Conservation (phyloP, 2,329 filamentous ascomycete genomes). For the Aulographum hederae region DNA sequence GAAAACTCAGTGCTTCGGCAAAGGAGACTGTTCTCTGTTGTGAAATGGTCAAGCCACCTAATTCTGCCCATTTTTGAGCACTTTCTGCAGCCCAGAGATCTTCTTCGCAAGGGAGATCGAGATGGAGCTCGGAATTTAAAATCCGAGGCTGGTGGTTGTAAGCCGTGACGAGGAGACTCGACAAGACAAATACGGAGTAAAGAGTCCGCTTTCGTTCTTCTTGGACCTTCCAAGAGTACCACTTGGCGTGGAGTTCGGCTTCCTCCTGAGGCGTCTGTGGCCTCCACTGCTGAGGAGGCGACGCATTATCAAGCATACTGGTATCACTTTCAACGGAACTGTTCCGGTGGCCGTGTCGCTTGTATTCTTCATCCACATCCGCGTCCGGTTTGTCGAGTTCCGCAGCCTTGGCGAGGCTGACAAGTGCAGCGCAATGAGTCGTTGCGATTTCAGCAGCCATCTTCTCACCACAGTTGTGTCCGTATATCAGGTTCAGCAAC, state of each 20-base stretch:
- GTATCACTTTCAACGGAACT: slow-evolving; percentile 28
- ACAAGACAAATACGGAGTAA: slow-evolving; percentile 79
- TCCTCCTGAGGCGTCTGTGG: slow-evolving; percentile 25
- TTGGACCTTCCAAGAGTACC: slow-evolving; percentile 71
- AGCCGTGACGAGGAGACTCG: slow-evolving; percentile 74
- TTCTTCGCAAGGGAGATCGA: slow-evolving; percentile 86
- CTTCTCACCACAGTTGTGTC: slow-evolving; percentile 86
- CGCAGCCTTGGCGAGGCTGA: slow-evolving; percentile 81
- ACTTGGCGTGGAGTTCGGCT: slow-evolving; percentile 47
- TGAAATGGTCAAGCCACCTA: slow-evolving; percentile 52
- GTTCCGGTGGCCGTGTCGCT: slow-evolving; percentile 13
- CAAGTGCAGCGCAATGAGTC: slow-evolving; percentile 77
- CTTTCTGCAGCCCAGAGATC: slow-evolving; percentile 74
- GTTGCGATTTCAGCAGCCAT: slow-evolving; percentile 79
- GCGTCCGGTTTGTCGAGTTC: slow-evolving; percentile 42
- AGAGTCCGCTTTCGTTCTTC: slow-evolving; percentile 90
- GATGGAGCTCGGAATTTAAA: slow-evolving; percentile 80
- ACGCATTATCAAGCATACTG: slow-evolving; percentile 32
- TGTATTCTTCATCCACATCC: slow-evolving; percentile 7
- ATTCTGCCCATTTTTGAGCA: slow-evolving; percentile 60
- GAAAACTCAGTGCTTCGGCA: slow-evolving; percentile 59
- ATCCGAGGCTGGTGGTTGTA: slow-evolving; percentile 86
- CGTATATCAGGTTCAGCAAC: slow-evolving; percentile 89
- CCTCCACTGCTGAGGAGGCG: slow-evolving; percentile 7
- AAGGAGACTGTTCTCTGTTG: slow-evolving; percentile 60